Conservation (phyloP, 495 filamentous ascomycete genomes). For the Aspergillus taichungensis region DNA sequence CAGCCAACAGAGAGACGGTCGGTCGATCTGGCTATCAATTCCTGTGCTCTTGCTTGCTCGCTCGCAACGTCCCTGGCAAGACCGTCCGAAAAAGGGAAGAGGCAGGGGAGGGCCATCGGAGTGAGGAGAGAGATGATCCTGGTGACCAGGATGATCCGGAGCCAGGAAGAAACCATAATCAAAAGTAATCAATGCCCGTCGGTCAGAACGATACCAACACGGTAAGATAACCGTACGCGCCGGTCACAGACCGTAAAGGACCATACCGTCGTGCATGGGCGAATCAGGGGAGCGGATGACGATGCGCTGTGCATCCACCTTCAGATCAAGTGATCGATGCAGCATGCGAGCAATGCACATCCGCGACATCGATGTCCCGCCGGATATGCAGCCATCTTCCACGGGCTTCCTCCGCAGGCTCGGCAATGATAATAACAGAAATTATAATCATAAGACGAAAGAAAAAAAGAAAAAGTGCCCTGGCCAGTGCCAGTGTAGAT, state of each 20-base stretch:
- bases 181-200: background rate
- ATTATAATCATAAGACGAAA: too few species aligned
- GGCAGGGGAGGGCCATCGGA: background rate
- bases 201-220: constrained; percentile 13
- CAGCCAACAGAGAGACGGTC: background rate
- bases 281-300: constrained; percentile 6
- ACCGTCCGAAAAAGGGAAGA: too few species aligned
- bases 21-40: too few species aligned
- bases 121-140: too few species aligned
- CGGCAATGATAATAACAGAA: background rate
- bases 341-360: constrained; percentile 48
- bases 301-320: constrained; percentile 21
- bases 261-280: constrained; percentile 6
- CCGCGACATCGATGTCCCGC: constrained; percentile 21
- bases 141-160: too few species aligned
- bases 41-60: too few species aligned
- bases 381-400: constrained; percentile 8
- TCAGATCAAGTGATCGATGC: constrained; percentile 60
- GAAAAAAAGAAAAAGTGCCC: constrained; percentile 14
- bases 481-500: constrained; percentile 27
- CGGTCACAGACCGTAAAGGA: constrained; percentile 10
- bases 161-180: too few species aligned
- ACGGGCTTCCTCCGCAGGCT: constrained; percentile 13
- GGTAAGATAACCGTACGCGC: constrained; percentile 25
- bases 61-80: too few species aligned